Base-by-base conservation (phyloP, 2,329 filamentous ascomycete genomes). In the Rutstroemia sydowiana region DNA sequence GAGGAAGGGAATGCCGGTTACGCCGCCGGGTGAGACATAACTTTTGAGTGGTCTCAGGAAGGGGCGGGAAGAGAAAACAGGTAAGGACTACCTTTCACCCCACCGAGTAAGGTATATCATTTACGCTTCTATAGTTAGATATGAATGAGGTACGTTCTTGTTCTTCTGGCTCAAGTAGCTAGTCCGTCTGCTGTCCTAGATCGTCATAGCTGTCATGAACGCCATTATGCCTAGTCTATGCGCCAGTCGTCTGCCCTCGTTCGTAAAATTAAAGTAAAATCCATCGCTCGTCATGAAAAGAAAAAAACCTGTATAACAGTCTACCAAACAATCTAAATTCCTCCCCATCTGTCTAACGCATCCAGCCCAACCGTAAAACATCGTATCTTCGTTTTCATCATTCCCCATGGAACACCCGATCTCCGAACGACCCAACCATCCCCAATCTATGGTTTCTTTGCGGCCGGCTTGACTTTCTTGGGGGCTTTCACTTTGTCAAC, bases 181-280 rank as follows among this genome's bases (percentile, higher is more conserved):
- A 51, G 41, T 42, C 44, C 43, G 39, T 43, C 23, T 26, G 23
- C 14, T 49, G 26, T 36, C 18, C 47, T 51, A 45, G 48, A 21
- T 20, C 34, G 34, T 9, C n/a, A 18, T 23, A 23, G 10, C 37
- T 41, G 53, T 11, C 43, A 20, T 49, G 39, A 50, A 48, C 51
- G 45, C 51, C 51, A 44, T 48, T 34, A 34, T 57, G 44, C 53
- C 54, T 58, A 54, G 55, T 59, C 52, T 53, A 61, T 59, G 53
- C 60, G 60, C 61, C 61, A 48, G 41, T 54, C 56, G 56, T 57
- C 60, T 31, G 32, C 42, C 39, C 48, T 20, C 36, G 28, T 51
- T 51, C 45, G 21, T 23, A 26, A 39, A 51, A 39, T 45, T 21
- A 26, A 51, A 36, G n/a, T 40, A n/a, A 40, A 51, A 45, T 8